These are phyloP conservation scores for Diaporthe helianthi DNA, from an alignment of 2,329 filamentous ascomycete species.

Conservation along the genomic window DNA sequence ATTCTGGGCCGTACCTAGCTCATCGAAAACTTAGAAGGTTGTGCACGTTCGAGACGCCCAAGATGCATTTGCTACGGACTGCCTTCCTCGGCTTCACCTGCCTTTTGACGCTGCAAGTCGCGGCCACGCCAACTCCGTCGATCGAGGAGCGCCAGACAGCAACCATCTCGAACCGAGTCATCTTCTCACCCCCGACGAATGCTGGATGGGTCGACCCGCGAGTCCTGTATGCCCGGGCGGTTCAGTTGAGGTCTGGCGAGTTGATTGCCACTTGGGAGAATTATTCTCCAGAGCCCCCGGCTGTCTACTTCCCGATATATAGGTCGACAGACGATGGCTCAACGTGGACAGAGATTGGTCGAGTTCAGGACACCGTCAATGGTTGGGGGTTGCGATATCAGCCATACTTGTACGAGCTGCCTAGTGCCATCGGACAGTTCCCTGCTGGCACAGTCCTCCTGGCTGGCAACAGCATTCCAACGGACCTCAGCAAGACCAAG, in stretches of 20 bases:
- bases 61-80: background rate
- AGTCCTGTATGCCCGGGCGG: conserved; percentile 53
- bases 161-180: background rate
- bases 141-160: conserved; percentile 2
- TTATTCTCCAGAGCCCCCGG: conserved; percentile 62
- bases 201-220: conserved; percentile 43
- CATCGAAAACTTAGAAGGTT: background rate
- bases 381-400: conserved; percentile 74
- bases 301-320: conserved; percentile 62
- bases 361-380: conserved; percentile 68
- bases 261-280: conserved; percentile 63
- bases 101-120: conserved; percentile 4
- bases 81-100: background rate
- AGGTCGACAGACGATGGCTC: conserved; percentile 58
- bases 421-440: conserved; percentile 63
- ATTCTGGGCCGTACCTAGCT: background rate
- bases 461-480: conserved; percentile 63
- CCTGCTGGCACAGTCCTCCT: conserved; percentile 69
- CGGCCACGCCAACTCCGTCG: conserved; percentile 11
- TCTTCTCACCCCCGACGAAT: conserved; percentile 14
- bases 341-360: conserved; percentile 69
- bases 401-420: conserved; percentile 71
- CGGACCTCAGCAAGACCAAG: conserved; percentile 66
- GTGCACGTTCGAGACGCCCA: background rate
- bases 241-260: conserved; percentile 51